phyloP scores from a whole-genome alignment of 495 filamentous ascomycete genomes.

The Penicillium paradoxum region DNA sequence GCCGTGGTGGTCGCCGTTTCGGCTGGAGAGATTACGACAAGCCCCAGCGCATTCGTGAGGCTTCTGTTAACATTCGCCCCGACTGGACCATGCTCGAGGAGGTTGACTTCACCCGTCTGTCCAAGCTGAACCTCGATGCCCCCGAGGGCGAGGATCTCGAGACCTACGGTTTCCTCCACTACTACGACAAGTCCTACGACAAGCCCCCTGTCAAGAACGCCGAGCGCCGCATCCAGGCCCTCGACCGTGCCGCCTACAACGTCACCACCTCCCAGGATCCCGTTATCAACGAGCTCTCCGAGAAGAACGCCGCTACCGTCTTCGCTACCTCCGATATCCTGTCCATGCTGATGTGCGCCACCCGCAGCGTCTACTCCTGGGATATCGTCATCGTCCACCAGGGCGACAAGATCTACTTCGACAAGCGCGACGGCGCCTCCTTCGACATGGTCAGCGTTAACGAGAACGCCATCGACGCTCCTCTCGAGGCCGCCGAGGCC shows the following conservation, averaged over 20 bases:
- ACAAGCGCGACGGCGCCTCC: conserved; percentile 90
- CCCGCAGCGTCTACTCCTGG: conserved; percentile 94
- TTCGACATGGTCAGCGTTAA: conserved; percentile 98
- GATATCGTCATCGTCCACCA: conserved; percentile 88
- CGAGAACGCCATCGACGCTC: conserved; percentile 97
- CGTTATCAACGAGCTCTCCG: conserved; percentile 92
- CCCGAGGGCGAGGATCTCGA: conserved; percentile 94
- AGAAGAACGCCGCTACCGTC: conserved; percentile 94
- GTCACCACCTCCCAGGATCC: conserved; percentile 94
- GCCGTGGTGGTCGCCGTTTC: conserved; percentile 70
- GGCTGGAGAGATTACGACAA: conserved; percentile 99
- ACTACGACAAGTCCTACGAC: conserved; percentile 94
- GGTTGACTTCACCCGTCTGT: conserved; percentile 93
- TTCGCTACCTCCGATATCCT: conserved; percentile 96
- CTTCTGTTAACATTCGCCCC: conserved; percentile 86
- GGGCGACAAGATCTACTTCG: conserved; percentile 94
- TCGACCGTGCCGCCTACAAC: conserved; percentile 95
- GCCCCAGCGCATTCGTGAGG: conserved; percentile 91
- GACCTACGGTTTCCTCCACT: conserved; percentile 92
- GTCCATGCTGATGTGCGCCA: conserved; percentile 98
- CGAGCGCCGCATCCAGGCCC: conserved; percentile 76
- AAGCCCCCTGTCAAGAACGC: conserved; percentile 82
- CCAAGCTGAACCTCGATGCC: conserved; percentile 91
- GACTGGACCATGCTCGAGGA: conserved; percentile 96
- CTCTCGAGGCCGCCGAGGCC: conserved; percentile 81